These are phyloP conservation scores for Cladorrhinum samala DNA, from an alignment of 495 filamentous ascomycete genomes.

Conservation along the genomic window DNA sequence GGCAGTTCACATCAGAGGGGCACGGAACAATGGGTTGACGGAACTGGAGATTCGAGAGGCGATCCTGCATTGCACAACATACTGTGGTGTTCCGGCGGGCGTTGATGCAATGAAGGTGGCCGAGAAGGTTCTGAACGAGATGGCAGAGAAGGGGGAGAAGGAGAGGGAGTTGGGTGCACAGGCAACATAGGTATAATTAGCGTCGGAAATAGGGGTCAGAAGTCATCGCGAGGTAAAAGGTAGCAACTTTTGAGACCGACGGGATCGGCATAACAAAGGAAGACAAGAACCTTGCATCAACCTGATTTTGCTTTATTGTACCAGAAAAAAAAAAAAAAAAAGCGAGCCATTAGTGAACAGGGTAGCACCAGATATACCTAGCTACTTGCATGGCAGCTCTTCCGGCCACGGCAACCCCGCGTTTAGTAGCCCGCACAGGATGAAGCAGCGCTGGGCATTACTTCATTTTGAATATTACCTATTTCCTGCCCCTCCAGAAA, in stretches of 20 bases:
- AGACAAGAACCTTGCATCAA: too few species aligned
- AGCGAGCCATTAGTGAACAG: too few species aligned
- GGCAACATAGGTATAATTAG: background rate
- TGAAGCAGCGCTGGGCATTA: too few species aligned
- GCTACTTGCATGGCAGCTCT: too few species aligned
- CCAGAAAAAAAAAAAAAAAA: background rate
- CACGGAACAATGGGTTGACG: slow-evolving; percentile 47
- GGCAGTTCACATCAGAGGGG: slow-evolving; percentile 48
- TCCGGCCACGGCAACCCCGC: too few species aligned
- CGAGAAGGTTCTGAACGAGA: slow-evolving; percentile 33
- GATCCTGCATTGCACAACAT: slow-evolving; percentile 47
- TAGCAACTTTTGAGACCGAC: background rate
- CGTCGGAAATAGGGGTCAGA: background rate
- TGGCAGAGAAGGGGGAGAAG: slow-evolving; percentile 18
- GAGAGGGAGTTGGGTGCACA: slow-evolving; percentile 1
- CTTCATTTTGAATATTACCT: too few species aligned
- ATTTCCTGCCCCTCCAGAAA: too few species aligned
- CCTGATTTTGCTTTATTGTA: background rate
- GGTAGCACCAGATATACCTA: too few species aligned
- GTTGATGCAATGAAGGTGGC: slow-evolving; percentile 45
- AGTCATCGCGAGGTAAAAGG: too few species aligned
- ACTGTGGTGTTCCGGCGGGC: slow-evolving; percentile 54
- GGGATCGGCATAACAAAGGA: background rate
- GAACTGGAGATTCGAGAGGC: slow-evolving; percentile 52
- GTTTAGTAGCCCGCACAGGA: too few species aligned